phyloP scores from a whole-genome alignment of 2,329 filamentous ascomycete genomes.

The Periconia digitata region DNA sequence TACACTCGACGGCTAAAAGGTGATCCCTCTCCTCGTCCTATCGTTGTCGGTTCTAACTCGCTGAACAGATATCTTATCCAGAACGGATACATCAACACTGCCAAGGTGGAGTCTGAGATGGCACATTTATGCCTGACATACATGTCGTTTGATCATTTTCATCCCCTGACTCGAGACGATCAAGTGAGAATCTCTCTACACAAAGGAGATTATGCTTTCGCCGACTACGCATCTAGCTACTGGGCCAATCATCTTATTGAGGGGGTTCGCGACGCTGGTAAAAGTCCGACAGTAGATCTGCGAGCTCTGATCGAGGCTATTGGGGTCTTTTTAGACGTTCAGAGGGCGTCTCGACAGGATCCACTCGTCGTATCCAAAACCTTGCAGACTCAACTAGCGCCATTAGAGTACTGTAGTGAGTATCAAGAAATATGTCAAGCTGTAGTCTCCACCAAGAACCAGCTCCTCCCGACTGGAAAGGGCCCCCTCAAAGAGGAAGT shows the following conservation, averaged over 20 bases:
- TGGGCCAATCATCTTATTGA: conserved; percentile 3
- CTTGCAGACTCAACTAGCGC: no score
- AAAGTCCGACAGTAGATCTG: background rate
- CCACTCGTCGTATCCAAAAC: no score
- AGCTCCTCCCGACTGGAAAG: conserved; percentile 4
- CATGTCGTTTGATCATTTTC: conserved; percentile 1
- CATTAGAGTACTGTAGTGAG: no score
- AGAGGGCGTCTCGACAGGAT: no score
- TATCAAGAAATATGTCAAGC: conserved; percentile 1
- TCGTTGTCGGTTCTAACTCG: no score
- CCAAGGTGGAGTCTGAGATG: no score
- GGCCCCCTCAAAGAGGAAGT: conserved; percentile 3
- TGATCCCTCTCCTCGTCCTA: no score
- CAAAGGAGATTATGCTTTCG: conserved; percentile 5
- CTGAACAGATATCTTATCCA: no score
- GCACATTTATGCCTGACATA: no score
- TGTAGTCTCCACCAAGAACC: conserved; percentile 1
- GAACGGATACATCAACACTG: no score
- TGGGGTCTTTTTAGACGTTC: background rate
- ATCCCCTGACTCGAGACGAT: background rate
- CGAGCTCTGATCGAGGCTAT: background rate
- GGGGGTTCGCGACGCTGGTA: background rate
- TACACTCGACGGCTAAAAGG: conserved; percentile 11
- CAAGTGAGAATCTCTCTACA: background rate
- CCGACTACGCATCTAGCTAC: conserved; percentile 6